A percentile compares a stretch with the other conserved stretches of the same genome.
phyloP scores from a whole-genome alignment of 805 yeast genomes.

The Candida multigemmis region DNA sequence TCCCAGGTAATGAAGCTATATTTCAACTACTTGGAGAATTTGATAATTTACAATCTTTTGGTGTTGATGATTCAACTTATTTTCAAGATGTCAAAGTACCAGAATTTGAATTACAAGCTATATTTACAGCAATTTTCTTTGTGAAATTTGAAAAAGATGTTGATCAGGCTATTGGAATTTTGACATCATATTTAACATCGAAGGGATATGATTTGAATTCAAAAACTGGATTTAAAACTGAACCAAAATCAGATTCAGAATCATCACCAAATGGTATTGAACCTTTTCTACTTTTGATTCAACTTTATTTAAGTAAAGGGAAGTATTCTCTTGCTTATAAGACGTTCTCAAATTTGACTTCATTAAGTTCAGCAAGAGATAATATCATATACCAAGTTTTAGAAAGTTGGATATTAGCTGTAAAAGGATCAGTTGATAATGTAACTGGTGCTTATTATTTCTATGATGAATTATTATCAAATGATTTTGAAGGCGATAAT shows the following conservation, averaged over 20 bases:
- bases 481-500: constrained; percentile 30
- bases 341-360: constrained; percentile 20
- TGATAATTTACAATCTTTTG: constrained; percentile 33
- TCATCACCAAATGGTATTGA: too few species aligned
- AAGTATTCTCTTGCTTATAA: constrained; percentile 22
- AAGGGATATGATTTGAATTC: constrained; percentile 7
- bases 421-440: constrained; percentile 33
- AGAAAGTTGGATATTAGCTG: constrained; percentile 54
- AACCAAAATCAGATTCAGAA: too few species aligned
- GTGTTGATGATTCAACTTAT: constrained; percentile 33
- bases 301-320: constrained; percentile 30
- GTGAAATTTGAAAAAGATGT: constrained; percentile 25
- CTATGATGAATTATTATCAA: constrained; percentile 71
- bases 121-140: constrained; percentile 28
- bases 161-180: constrained; percentile 25
- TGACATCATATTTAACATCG: constrained; percentile 19
- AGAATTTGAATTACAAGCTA: constrained; percentile 30
- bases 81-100: constrained; percentile 29
- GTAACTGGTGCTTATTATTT: constrained; percentile 42
- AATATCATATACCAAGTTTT: constrained; percentile 69
- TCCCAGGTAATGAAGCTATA: constrained; percentile 23
- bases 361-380: constrained; percentile 37
- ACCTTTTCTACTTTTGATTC: constrained; percentile 30
- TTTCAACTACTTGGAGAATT: constrained; percentile 32
- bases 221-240: constrained; percentile 13